A percentile compares a stretch with the other conserved stretches of the same genome.
Evolutionary conservation across 768 basidiomycete genomes (phyloP).

Genomic region (Tricholoma terreum): DNA sequence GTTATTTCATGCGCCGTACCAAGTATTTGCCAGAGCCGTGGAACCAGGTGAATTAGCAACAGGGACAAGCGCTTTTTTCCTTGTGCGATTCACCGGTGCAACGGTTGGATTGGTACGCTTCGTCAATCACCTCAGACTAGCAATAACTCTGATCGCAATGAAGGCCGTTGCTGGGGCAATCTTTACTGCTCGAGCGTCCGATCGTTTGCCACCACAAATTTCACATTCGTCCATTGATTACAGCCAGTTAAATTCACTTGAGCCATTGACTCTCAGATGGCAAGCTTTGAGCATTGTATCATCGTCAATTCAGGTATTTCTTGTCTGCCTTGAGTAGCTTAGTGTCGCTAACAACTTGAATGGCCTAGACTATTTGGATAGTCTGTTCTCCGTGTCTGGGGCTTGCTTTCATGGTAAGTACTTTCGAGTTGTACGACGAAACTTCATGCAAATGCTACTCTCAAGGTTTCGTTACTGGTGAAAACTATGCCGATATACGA

Average conservation of each 20-base stretch:
- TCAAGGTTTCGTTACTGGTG: slow-evolving; percentile 40
- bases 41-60: slow-evolving; percentile 66
- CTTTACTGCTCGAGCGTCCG: slow-evolving; percentile 54
- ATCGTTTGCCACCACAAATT: slow-evolving; percentile 45
- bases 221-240: slow-evolving; percentile 53
- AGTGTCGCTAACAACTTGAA: slow-evolving; percentile 1
- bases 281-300: slow-evolving; percentile 54
- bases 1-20: slow-evolving; percentile 84
- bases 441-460: slow-evolving; percentile 4
- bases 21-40: slow-evolving; percentile 68
- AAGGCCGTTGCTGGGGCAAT: slow-evolving; percentile 77
- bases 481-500: slow-evolving; percentile 36
- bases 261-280: slow-evolving; percentile 42
- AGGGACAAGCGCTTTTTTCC: slow-evolving; percentile 84
- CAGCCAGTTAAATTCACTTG: slow-evolving; percentile 43
- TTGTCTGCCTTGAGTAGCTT: not conserved
- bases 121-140: slow-evolving; percentile 1
- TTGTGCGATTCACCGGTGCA: slow-evolving; percentile 84
- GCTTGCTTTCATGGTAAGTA: slow-evolving; percentile 55
- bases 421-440: not conserved
- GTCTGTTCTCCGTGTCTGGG: slow-evolving; percentile 70
- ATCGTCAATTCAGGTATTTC: slow-evolving; percentile 57
- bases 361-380: slow-evolving; percentile 63
- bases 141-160: slow-evolving; percentile 16
- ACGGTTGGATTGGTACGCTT: slow-evolving; percentile 71